Conservation (phyloP, 179 eudicot species). For the Spergularia azorica region DNA sequence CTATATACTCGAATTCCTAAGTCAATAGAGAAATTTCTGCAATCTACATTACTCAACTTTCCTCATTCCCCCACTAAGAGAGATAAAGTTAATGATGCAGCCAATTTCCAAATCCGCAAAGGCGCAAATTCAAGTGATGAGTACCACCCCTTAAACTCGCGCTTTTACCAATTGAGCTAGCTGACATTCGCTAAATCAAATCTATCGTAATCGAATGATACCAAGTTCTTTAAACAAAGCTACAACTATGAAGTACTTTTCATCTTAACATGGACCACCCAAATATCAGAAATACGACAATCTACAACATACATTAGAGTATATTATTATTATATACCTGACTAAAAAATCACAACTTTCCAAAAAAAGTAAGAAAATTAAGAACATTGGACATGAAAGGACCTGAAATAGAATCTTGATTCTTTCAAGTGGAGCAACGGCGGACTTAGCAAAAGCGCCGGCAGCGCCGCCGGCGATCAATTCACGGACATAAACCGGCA, state of each 20-base stretch:
- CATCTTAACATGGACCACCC: too few relatives aligned
- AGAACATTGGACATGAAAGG: neutral
- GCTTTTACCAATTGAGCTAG: neutral
- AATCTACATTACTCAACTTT: too few relatives aligned
- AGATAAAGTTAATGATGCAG: too few relatives aligned
- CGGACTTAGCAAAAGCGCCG: conserved; percentile 87
- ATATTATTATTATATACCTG: too few relatives aligned
- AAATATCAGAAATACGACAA: neutral
- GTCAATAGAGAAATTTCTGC: too few relatives aligned
- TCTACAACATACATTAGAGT: neutral
- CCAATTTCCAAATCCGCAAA: too few relatives aligned
- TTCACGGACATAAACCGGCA: conserved; percentile 86
- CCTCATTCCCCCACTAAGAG: too few relatives aligned
- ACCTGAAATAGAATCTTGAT: conserved; percentile 84
- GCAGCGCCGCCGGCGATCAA: conserved; percentile 97
- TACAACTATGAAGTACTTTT: too few relatives aligned
- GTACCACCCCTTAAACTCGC: neutral
- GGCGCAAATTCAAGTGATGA: too few relatives aligned
- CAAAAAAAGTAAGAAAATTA: neutral
- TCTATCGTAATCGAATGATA: too few relatives aligned
- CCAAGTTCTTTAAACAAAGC: too few relatives aligned
- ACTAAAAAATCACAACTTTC: neutral
- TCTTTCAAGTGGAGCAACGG: conserved; percentile 95
- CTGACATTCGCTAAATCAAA: neutral
- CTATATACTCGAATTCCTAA: too few relatives aligned